Base-by-base conservation (phyloP, 2,329 filamentous ascomycete species). In the Botryotinia globosa region DNA sequence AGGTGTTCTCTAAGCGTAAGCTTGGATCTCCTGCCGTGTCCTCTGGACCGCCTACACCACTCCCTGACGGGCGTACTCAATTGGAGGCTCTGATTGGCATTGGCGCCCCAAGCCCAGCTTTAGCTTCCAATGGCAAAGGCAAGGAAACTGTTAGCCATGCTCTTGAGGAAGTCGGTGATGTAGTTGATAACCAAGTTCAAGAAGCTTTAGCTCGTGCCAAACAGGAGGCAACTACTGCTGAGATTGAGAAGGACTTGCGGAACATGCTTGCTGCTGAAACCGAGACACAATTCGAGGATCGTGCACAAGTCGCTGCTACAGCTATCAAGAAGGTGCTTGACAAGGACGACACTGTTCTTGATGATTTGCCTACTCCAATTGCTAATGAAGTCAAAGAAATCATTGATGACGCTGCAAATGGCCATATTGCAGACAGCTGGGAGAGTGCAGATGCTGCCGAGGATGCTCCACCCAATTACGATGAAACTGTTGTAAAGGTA, bases 381-480 rank as follows among this genome's bases (percentile, higher is more conserved):
- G 87, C 87, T 20, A 85, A 87, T 74, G 84, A 84, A 73, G 85
- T 89, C 67, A 88, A 90, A 65, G 86, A 88, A 74, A 85, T 86
- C 54, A 86, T 87, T 68, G 85, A 88, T 74, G 87, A 88, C 34
- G 85, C 87, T 67, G 83, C 84, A 68, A 83, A 87, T 56, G 85
- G 82, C 68, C 82, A 85, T 34, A 86, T 94, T 64, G 92, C 90
- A n/a, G 94, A 97, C 76, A 94, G 91, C 82, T 97, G 94, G 94
- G 94, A 97, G 84, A 97, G 91, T 76, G 93, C 92, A 6, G 93
- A 94, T 78, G 88, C 88, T 72, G 88, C 88, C 71, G 90, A 91
- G 75, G 85, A 72, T 54, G 22, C 87, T 32, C 85, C 87, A 64
- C 87, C 89, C 48, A 92, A 94, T 81, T 90, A 91, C 77, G 87